These are phyloP conservation scores for Mayamaea pseudoterrestris DNA, from an alignment of 108 stramenopile genomes.

Conservation along the genomic window DNA sequence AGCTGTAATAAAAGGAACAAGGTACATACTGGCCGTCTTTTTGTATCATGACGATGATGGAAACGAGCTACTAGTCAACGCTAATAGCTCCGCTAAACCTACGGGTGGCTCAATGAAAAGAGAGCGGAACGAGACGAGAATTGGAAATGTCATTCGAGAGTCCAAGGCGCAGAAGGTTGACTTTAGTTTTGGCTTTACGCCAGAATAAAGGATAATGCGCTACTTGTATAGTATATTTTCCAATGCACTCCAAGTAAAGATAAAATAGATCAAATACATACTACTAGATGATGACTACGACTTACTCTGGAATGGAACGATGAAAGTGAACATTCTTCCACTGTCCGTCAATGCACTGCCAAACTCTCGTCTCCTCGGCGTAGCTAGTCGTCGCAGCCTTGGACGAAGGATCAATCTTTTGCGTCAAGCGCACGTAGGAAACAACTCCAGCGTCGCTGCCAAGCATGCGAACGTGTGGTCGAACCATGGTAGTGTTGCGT, in stretches of 20 bases:
- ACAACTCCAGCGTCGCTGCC: conserved; percentile 14
- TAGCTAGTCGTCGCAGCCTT: conserved; percentile 4
- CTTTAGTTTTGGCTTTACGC: not conserved
- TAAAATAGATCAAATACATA: too few relatives aligned
- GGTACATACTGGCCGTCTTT: conserved; percentile 33
- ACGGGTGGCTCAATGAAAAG: too few relatives aligned
- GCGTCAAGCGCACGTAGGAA: conserved; percentile 18
- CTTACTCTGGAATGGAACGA: conserved; percentile 2
- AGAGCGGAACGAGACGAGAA: not conserved
- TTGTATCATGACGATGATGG: conserved; percentile 19
- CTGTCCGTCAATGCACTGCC: conserved; percentile 9
- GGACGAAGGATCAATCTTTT: conserved; percentile 1
- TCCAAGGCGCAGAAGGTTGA: not conserved
- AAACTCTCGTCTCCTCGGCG: conserved; percentile 18
- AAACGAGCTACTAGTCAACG: not conserved
- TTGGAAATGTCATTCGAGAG: not conserved
- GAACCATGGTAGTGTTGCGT: conserved; percentile 14
- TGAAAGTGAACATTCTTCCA: conserved; percentile 12
- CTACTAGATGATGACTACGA: too few relatives aligned
- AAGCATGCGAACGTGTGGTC: conserved; percentile 16
- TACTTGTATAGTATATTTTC: too few relatives aligned
- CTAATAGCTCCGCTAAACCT: too few relatives aligned
- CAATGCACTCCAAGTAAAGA: too few relatives aligned
- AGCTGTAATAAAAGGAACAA: conserved; percentile 17
- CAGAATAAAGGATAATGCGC: too few relatives aligned